Evolutionary conservation across 441 rosid species (phyloP), one percentile per base, ranked within the genome.

Genomic region (Gossypium davidsonii): DNA sequence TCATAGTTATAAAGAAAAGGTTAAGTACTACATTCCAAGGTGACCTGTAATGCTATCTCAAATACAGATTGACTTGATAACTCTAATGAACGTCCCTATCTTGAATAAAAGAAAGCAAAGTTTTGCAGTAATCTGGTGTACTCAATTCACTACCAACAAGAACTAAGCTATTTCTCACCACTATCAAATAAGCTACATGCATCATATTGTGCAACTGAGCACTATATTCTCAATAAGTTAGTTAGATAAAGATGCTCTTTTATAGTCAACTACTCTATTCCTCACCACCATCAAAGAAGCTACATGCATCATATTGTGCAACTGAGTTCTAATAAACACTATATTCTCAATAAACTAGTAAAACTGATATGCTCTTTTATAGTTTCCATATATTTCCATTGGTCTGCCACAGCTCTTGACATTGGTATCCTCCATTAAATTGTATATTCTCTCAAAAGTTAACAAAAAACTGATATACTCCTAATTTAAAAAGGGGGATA

Each of bases 31-130:
- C 28, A 63, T 39, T 42, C 28, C 28, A 18, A 63, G 26, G 53
- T 64, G 53, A 42, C 53, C 31, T 21, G 26, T 64, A 64, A 42
- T 20, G 69, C 53, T 64, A 64, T 15, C n/a, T 64, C 51, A 64
- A 64, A 20, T 20, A 64, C 10, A 64, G 52, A 23, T 66, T 3
- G 56, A 48, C 18, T 14, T 6, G 55, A 14, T 48, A 46, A 44
- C 20, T 65, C 55, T 21, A 65, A 20, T 65, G 6, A 44, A 12
- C 69, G 20, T 42, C 52, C 68, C 68, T 64, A 18, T 21, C 52
- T 11, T 4, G 15, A 42, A 64, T 64, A 64, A 64, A 44, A 20
- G 53, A 64, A 64, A 42, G 18, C 20, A 64, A 63, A 64, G 21
- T 11, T 46, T 46, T 10, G 31, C 53, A 64, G 11, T 18, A 20